These are phyloP conservation scores for Papilionanthe hybrid DNA, from an alignment of 116 monocot species.

Conservation along the genomic window DNA sequence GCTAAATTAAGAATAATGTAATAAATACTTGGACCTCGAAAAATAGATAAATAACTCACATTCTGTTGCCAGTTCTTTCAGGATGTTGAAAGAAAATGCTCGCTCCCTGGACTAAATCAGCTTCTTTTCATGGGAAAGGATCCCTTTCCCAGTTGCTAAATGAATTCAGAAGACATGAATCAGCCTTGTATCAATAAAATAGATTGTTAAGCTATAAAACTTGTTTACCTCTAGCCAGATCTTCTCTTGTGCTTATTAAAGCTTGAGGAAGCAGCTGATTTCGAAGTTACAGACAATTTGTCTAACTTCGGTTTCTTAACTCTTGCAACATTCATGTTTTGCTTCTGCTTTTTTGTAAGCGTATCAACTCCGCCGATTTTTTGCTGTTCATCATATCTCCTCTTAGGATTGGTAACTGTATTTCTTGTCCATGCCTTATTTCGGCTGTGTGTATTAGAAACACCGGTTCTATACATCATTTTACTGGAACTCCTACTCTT, in stretches of 20 bases:
- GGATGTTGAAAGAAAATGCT: neutral
- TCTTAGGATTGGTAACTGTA: slow-evolving; percentile 13
- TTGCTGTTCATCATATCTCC: slow-evolving; percentile 8
- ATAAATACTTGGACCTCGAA: neutral
- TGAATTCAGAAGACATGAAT: neutral
- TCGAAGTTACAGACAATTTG: neutral
- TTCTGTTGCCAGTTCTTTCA: neutral
- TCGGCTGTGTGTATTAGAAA: neutral
- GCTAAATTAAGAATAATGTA: neutral
- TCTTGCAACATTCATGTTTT: neutral
- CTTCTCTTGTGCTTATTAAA: slow-evolving; percentile 4
- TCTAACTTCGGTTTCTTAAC: neutral
- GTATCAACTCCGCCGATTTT: neutral
- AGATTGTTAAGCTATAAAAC: neutral
- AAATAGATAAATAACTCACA: neutral
- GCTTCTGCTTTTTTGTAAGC: neutral
- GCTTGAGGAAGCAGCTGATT: neutral
- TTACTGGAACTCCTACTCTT: neutral
- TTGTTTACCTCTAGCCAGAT: neutral
- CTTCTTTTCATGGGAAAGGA: too few relatives aligned
- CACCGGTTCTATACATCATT: neutral
- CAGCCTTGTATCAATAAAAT: neutral
- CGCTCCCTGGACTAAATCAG: too few relatives aligned
- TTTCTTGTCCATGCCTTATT: neutral
- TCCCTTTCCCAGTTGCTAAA: too few relatives aligned